Evolutionary conservation across 2,329 filamentous ascomycete species (phyloP).

Genomic region (Colletotrichum truncatum): DNA sequence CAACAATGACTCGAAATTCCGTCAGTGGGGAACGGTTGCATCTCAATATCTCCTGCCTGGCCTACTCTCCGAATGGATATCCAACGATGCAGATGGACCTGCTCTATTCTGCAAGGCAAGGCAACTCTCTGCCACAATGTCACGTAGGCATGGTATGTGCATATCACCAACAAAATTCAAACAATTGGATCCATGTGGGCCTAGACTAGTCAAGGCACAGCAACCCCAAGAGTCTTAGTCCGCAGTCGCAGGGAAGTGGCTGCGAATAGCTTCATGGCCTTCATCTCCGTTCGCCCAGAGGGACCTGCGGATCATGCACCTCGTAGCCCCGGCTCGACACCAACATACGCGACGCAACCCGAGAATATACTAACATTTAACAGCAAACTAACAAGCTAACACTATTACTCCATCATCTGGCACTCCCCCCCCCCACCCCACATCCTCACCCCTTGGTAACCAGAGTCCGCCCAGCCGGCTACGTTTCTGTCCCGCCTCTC

Average conservation of each 20-base stretch:
- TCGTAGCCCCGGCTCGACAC: slow-evolving; percentile 5
- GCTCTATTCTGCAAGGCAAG: neutral
- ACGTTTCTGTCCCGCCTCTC: neutral
- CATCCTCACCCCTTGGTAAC: neutral
- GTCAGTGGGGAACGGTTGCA: neutral
- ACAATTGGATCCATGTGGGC: neutral
- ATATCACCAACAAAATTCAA: neutral
- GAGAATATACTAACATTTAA: neutral
- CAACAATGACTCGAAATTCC: neutral
- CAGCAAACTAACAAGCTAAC: neutral
- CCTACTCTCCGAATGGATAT: neutral
- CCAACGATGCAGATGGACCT: neutral
- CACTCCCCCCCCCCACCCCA: slow-evolving; percentile 3
- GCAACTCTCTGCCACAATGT: neutral
- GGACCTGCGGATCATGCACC: slow-evolving; percentile 29
- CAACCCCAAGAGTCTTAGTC: slow-evolving; percentile 1
- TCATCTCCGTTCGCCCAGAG: slow-evolving; percentile 29
- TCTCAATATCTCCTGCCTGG: neutral
- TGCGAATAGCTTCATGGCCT: slow-evolving; percentile 26
- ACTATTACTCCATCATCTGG: neutral
- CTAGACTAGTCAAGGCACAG: slow-evolving; percentile 1
- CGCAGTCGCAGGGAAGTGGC: slow-evolving; percentile 18
- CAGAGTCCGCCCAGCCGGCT: slow-evolving; percentile 7
- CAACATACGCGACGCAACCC: neutral
- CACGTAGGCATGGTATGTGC: neutral